These are phyloP conservation scores for Plasmopara muralis DNA, from an alignment of 352 stramenopile species.

Conservation along the genomic window DNA sequence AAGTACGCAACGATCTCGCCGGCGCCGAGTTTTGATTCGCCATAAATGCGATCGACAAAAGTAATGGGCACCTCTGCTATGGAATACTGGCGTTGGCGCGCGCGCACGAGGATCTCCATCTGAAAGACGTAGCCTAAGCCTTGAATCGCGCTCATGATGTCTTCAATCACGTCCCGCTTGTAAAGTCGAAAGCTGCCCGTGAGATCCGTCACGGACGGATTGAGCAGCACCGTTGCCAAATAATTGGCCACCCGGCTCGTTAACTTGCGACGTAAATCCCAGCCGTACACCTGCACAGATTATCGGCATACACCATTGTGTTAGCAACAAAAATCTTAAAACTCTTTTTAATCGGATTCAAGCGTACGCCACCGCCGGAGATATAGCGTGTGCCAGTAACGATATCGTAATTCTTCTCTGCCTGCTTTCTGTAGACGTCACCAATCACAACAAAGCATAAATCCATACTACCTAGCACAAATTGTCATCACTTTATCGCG, in stretches of 20 bases:
- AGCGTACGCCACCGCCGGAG: constrained; percentile 86
- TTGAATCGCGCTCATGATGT: constrained; percentile 90
- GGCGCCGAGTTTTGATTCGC: constrained; percentile 96
- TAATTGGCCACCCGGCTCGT: constrained; percentile 97
- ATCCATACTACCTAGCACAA: neutral
- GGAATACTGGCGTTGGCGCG: constrained; percentile 85
- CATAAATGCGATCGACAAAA: constrained; percentile 99
- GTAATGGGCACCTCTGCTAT: constrained; percentile 96
- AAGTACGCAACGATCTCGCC: constrained; percentile 97
- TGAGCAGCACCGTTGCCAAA: constrained; percentile 94
- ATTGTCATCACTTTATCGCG: neutral
- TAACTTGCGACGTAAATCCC: constrained; percentile 95
- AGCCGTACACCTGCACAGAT: constrained; percentile 87
- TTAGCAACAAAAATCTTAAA: neutral
- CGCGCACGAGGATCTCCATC: constrained; percentile 98
- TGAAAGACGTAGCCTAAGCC: constrained; percentile 97
- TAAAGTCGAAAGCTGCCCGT: constrained; percentile 98
- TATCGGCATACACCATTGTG: constrained; percentile 4
- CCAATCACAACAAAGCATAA: constrained; percentile 10
- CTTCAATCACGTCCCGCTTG: constrained; percentile 90
- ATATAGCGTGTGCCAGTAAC: constrained; percentile 96
- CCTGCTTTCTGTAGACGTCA: constrained; percentile 49
- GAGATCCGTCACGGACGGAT: constrained; percentile 93
- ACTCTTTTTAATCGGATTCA: neutral
- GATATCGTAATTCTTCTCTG: constrained; percentile 86